Evolutionary conservation across 441 rosid genomes (phyloP).

Genomic region (Populus hybrid): DNA sequence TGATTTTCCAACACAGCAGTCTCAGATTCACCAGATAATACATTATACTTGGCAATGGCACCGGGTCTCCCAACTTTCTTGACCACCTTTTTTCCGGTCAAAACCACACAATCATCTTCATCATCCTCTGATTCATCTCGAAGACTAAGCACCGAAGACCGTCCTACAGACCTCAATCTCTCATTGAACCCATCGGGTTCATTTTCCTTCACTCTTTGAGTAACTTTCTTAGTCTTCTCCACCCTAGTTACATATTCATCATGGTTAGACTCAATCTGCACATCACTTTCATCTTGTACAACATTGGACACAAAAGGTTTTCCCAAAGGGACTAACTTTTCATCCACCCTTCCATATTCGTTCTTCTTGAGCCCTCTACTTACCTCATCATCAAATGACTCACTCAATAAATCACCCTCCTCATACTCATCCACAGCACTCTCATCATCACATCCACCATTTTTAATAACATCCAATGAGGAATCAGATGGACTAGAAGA

Average conservation of each 20-base stretch:
- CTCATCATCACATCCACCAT: conserved; percentile 13
- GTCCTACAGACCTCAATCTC: conserved; percentile 38
- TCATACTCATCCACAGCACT: conserved; percentile 24
- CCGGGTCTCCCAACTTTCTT: conserved; percentile 26
- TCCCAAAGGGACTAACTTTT: conserved; percentile 23
- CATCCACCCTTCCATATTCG: conserved; percentile 20
- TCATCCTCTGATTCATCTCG: conserved; percentile 36
- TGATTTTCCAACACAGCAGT: conserved; percentile 29
- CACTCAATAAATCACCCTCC: conserved; percentile 16
- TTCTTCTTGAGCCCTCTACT: conserved; percentile 16
- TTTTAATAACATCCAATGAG: conserved; percentile 24
- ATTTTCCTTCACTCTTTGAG: conserved; percentile 25
- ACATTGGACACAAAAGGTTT: conserved; percentile 26
- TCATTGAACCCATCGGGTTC: conserved; percentile 30
- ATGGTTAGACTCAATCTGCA: conserved; percentile 15
- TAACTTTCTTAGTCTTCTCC: conserved; percentile 24
- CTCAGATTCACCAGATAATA: conserved; percentile 24
- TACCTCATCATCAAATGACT: conserved; percentile 19
- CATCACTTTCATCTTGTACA: conserved; percentile 28
- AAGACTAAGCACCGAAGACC: conserved; percentile 33
- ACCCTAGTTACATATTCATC: conserved; percentile 21
- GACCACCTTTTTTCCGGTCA: conserved; percentile 31
- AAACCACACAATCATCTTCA: conserved; percentile 45
- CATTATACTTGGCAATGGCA: conserved; percentile 23
- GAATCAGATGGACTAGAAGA: conserved; percentile 28